These are phyloP conservation scores for Bothriochloa decipiens DNA, from an alignment of 176 grass and related monocot species.

Conservation along the genomic window DNA sequence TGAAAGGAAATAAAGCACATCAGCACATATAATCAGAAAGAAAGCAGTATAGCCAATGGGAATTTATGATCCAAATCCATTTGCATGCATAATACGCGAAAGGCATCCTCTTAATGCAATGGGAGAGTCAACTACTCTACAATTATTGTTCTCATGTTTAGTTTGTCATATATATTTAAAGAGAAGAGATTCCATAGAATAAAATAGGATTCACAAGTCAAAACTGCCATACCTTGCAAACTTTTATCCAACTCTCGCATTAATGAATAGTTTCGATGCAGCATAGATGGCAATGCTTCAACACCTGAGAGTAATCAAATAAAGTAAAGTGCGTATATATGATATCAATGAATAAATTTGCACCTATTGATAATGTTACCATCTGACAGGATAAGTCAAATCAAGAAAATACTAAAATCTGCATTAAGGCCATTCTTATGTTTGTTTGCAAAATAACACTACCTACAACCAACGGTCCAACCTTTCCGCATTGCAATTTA, in stretches of 20 bases:
- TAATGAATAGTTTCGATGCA: constrained; percentile 74
- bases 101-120: constrained; percentile 21
- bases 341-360: neutral
- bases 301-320: constrained; percentile 58
- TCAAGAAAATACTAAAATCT: neutral
- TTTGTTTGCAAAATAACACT: constrained; percentile 6
- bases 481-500: neutral
- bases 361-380: neutral
- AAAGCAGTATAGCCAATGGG: neutral
- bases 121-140: neutral
- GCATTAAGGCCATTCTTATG: neutral
- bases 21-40: constrained; percentile 11
- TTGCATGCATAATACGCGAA: constrained; percentile 23
- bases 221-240: constrained; percentile 58
- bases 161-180: constrained; percentile 3
- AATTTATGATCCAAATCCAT: neutral
- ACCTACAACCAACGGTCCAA: neutral
- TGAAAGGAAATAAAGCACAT: constrained; percentile 14
- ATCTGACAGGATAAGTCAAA: neutral
- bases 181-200: neutral
- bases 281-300: constrained; percentile 74
- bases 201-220: constrained; percentile 25
- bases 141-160: neutral
- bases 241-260: constrained; percentile 83
- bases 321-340: neutral